phyloP scores from a whole-genome alignment of 192 early-diverging fungal species.

The Podila clonocystis region DNA sequence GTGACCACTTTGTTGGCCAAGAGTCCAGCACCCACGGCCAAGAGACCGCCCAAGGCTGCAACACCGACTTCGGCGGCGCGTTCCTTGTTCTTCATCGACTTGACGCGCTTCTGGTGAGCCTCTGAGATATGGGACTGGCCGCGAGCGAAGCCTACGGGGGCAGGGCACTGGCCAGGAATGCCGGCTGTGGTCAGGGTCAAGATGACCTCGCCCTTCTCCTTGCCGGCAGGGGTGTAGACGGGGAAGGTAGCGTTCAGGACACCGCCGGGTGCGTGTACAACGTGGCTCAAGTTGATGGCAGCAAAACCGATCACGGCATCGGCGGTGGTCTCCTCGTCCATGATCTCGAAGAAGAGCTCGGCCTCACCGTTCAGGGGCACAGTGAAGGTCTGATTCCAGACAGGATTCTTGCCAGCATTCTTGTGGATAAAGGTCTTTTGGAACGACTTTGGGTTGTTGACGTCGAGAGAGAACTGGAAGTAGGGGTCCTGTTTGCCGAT shows the following conservation, averaged over 20 bases:
- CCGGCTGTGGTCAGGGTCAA: conserved; percentile 52
- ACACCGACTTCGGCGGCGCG: conserved; percentile 48
- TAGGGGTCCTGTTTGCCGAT: conserved; percentile 64
- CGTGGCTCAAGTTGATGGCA: conserved; percentile 59
- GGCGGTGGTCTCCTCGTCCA: conserved; percentile 56
- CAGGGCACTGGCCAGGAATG: conserved; percentile 49
- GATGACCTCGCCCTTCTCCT: conserved; percentile 52
- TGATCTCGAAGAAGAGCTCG: conserved; percentile 57
- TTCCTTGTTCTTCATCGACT: conserved; percentile 53
- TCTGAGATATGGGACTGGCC: conserved; percentile 46
- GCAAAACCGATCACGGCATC: conserved; percentile 59
- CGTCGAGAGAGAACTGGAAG: conserved; percentile 56
- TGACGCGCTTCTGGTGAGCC: conserved; percentile 51
- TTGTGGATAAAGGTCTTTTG: conserved; percentile 62
- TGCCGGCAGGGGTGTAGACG: conserved; percentile 52
- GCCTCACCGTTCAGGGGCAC: conserved; percentile 55
- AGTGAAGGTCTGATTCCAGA: conserved; percentile 61
- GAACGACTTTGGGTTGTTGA: conserved; percentile 53
- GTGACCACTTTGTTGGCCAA: conserved; percentile 55
- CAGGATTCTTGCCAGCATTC: conserved; percentile 56
- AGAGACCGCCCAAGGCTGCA: conserved; percentile 49
- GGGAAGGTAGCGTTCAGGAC: conserved; percentile 55
- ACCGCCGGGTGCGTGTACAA: conserved; percentile 55
- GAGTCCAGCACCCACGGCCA: conserved; percentile 57
- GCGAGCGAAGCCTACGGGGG: not conserved